Percentiles rank a stretch among this genome's conserved stretches.
Evolutionary conservation across 2,329 filamentous ascomycete genomes (phyloP).

Genomic region (Beauveria pseudobassiana): DNA sequence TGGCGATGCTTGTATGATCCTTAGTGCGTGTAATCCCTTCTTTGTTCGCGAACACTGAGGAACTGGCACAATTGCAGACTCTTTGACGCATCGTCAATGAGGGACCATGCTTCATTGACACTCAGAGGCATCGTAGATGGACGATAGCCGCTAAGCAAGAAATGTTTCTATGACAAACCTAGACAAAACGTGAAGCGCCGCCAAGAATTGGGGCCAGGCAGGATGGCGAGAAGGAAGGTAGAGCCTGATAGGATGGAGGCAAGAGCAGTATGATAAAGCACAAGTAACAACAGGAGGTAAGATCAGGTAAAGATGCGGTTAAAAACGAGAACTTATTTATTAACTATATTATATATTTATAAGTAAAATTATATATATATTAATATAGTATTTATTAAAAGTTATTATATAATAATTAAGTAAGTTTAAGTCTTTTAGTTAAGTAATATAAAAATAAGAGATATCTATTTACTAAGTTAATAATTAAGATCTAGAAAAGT

Average conservation of each 20-base stretch:
- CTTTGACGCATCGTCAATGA: background rate
- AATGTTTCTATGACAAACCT: background rate
- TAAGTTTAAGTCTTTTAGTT: too few relatives aligned
- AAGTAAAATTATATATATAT: too few relatives aligned
- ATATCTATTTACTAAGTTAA: too few relatives aligned
- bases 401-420: too few relatives aligned
- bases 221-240: background rate
- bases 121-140: background rate
- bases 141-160: background rate
- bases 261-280: background rate
- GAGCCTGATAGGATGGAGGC: background rate
- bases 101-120: background rate
- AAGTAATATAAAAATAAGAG: too few relatives aligned
- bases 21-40: background rate
- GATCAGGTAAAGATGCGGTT: background rate
- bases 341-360: too few relatives aligned
- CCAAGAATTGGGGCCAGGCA: background rate
- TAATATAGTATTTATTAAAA: too few relatives aligned
- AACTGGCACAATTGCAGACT: background rate
- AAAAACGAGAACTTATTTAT: too few relatives aligned
- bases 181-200: background rate
- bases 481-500: too few relatives aligned
- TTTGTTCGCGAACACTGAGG: background rate
- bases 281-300: background rate
- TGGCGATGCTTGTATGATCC: background rate